Evolutionary conservation across 352 stramenopile species (phyloP), one percentile per base, ranked within the genome.

Genomic region (Phytophthora niederhauseri): DNA sequence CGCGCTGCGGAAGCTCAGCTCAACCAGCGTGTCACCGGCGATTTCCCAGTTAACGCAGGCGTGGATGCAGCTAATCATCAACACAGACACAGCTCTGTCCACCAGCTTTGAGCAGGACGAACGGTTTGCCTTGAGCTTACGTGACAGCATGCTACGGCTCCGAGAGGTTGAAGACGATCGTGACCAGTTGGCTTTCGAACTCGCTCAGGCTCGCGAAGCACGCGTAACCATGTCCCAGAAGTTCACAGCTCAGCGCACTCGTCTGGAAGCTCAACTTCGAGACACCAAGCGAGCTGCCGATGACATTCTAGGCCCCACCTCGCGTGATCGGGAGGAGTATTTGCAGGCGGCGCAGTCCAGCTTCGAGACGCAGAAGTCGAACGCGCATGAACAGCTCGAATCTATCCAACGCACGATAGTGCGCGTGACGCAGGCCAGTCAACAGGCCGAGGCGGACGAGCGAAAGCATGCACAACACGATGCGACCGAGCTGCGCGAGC

Each of bases 101-200:
- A 84, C 82, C 9, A 89, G 73, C 36, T 70, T 72, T 9, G 85
- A 94, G 46, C 83, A 94, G 62, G 79, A 89, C 70, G 84, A 84
- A 26, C 56, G 50, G 17, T 62, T 69, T 14, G 64, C 66, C 0
- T 46, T 61, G 9, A 68, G 52, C 31, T 60, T 91, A 20, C 70
- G 78, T 14, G 84, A 91, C 28, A 81, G 78, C n/a, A 64, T 77
- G 22, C 45, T 87, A 55, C 82, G 82, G 6, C 74, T 94, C 41
- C 78, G 80, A 15, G 85, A 94, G 36, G 64, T 70, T 6, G 79
- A 91, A 49, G 81, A 92, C 66, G 84, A 94, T 57, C 68, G 79
- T 9, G 77, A 78, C 46, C 85, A 92, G 64, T 68, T 91, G 11
- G 61, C 61, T 19, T 90, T 91, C 41, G 85, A 94, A 57, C 79